A percentile compares a stretch with the other conserved stretches of the same genome.
phyloP scores from a whole-genome alignment of 1,284 basidiomycete genomes.

The Trichosporon sp. region DNA sequence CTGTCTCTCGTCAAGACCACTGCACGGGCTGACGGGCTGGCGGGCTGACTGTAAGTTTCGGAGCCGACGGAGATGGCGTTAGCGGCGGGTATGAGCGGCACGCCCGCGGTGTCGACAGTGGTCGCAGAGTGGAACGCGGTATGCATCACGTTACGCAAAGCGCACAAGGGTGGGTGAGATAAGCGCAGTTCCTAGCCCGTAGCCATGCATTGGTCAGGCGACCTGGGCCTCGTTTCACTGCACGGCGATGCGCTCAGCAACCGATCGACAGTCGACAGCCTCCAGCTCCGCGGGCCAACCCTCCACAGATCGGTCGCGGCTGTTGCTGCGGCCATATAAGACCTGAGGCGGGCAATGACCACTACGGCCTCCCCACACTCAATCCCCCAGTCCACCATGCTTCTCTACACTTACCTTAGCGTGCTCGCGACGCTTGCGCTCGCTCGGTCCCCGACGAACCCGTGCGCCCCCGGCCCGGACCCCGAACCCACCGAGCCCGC shows the following conservation, averaged over 20 bases:
- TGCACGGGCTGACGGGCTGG: background rate
- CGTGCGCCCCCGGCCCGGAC: background rate
- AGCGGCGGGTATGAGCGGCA: too few species aligned
- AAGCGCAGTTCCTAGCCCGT: constrained; percentile 1
- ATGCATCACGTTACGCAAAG: background rate
- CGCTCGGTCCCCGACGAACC: background rate
- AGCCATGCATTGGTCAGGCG: background rate
- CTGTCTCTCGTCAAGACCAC: background rate
- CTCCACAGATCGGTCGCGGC: too few species aligned
- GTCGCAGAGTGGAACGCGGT: background rate
- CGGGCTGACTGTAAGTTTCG: background rate
- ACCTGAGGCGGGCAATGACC: background rate
- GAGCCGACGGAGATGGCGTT: background rate
- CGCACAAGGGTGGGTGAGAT: background rate
- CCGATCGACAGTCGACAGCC: background rate
- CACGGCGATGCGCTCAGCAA: background rate
- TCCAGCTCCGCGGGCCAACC: background rate
- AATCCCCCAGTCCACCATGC: background rate
- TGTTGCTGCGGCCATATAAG: background rate
- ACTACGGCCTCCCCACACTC: background rate
- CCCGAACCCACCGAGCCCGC: background rate
- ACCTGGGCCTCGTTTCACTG: background rate
- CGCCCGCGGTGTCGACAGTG: too few species aligned
- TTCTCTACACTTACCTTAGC: background rate
- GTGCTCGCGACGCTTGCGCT: background rate